phyloP scores from a whole-genome alignment of 495 filamentous ascomycete species.

The Neurospora sp. region DNA sequence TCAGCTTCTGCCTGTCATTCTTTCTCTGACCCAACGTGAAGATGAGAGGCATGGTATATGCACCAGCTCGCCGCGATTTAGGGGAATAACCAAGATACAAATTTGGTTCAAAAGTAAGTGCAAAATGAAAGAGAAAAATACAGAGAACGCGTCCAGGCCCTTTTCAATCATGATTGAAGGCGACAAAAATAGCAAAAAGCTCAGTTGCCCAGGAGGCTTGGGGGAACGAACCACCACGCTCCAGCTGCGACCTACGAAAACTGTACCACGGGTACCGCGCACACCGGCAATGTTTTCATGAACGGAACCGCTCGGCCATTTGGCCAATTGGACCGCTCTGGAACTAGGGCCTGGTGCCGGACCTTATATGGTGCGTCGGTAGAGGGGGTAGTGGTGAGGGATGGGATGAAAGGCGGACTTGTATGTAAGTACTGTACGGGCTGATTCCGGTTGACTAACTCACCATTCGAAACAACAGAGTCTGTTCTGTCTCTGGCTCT shows the following conservation, averaged over 20 bases:
- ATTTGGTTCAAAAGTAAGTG: neutral
- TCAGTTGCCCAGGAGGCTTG: neutral
- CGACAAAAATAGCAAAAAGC: neutral
- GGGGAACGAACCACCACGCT: neutral
- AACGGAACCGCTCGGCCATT: neutral
- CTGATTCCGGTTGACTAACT: neutral
- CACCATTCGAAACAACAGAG: constrained; percentile 50
- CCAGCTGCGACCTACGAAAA: neutral
- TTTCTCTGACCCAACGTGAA: neutral
- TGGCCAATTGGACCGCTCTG: neutral
- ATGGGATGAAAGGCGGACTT: neutral
- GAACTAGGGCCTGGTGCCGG: neutral
- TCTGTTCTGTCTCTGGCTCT: constrained; percentile 33
- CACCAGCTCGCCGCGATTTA: neutral
- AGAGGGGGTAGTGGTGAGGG: neutral
- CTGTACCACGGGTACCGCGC: neutral
- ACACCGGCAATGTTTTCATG: neutral
- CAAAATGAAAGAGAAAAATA: neutral
- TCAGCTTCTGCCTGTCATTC: neutral
- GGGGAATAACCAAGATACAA: neutral
- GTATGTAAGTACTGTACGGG: neutral
- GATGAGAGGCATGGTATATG: neutral
- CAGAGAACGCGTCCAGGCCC: neutral
- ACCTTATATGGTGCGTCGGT: neutral
- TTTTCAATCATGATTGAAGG: neutral